Evolutionary conservation across 176 grass and related monocot genomes (phyloP).

Genomic region (Hyparrhenia diplandra): DNA sequence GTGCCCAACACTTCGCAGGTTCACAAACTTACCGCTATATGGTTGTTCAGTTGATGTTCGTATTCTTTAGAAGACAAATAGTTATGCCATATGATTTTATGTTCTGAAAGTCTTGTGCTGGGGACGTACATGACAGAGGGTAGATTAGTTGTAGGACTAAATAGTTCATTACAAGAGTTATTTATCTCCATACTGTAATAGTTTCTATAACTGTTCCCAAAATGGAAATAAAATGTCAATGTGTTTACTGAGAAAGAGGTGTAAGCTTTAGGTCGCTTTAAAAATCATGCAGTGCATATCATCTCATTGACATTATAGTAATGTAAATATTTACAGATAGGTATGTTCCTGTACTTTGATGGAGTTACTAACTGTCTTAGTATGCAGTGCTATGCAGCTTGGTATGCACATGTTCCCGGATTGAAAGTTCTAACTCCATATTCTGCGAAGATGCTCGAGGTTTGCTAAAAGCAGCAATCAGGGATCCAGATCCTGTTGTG

Average conservation of each 20-base stretch:
- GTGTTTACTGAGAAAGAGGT: not conserved
- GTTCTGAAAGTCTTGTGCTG: not conserved
- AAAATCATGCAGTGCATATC: not conserved
- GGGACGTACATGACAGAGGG: not conserved
- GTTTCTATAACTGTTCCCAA: too few relatives aligned
- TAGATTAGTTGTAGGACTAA: not conserved
- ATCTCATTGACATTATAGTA: not conserved
- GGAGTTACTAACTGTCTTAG: conserved; percentile 23
- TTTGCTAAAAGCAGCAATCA: conserved; percentile 95
- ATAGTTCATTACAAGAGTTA: not conserved
- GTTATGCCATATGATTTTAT: not conserved
- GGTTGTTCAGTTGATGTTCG: not conserved
- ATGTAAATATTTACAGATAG: not conserved
- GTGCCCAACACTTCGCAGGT: conserved; percentile 99
- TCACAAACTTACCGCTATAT: not conserved
- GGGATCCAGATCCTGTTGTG: conserved; percentile 97
- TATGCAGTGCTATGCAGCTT: conserved; percentile 96
- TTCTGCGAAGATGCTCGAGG: conserved; percentile 92
- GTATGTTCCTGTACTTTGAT: not conserved
- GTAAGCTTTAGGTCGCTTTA: not conserved
- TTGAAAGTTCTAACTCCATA: conserved; percentile 87
- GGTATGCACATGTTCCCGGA: conserved; percentile 97
- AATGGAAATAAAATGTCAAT: too few relatives aligned
- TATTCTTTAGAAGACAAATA: not conserved
- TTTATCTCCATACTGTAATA: conserved; percentile 15